Conservation (phyloP, 257 asterid genomes). For the Plectranthus barbatus region DNA sequence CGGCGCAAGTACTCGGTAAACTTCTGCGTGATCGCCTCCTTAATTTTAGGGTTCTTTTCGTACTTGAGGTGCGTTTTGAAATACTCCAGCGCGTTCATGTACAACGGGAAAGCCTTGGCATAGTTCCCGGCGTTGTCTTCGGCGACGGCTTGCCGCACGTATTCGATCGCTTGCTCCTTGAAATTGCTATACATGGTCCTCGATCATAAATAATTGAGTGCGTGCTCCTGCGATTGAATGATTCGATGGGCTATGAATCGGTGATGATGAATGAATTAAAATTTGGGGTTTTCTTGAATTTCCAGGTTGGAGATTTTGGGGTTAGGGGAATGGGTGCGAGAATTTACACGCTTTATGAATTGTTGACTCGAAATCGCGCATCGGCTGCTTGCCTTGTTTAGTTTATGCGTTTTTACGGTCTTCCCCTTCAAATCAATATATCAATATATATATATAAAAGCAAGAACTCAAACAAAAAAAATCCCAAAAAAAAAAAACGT, state of each 20-base stretch:
- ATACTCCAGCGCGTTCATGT: slow-evolving; percentile 95
- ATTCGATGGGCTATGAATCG: no score
- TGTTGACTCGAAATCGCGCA: slow-evolving; percentile 24
- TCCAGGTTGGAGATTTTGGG: slow-evolving; percentile 10
- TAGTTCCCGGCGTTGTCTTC: slow-evolving; percentile 94
- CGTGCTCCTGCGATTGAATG: slow-evolving; percentile 18
- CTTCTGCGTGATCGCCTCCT: slow-evolving; percentile 94
- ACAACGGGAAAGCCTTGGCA: slow-evolving; percentile 90
- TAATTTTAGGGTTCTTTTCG: slow-evolving; percentile 90
- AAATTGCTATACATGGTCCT: slow-evolving; percentile 83
- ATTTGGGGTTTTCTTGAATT: background rate
- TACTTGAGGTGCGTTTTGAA: slow-evolving; percentile 92
- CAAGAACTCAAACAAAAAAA: no score
- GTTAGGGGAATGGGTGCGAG: slow-evolving; percentile 13
- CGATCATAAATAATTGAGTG: slow-evolving; percentile 26
- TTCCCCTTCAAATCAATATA: no score
- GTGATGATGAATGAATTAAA: background rate
- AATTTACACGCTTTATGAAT: slow-evolving; percentile 10
- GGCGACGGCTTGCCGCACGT: slow-evolving; percentile 81
- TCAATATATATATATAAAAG: no score
- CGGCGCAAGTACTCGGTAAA: slow-evolving; percentile 91
- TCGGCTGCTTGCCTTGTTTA: no score
- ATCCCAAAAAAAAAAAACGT: no score
- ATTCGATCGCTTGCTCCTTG: slow-evolving; percentile 97
- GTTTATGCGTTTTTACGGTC: no score